Base-by-base conservation (phyloP, 2,329 filamentous ascomycete genomes). In the Aureobasidium sp. region DNA sequence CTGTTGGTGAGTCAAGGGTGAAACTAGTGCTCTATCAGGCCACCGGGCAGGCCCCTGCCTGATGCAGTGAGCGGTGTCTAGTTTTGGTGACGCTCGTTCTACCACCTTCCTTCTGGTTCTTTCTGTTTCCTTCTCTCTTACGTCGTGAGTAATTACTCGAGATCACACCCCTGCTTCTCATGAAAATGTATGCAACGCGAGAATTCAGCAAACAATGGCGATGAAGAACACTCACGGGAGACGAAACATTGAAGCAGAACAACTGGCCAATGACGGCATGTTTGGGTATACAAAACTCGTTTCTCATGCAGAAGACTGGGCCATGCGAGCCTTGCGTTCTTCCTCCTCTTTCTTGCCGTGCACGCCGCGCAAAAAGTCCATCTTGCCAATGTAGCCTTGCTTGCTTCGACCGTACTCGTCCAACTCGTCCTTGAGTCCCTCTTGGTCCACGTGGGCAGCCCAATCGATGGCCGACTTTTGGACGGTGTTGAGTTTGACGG, bases 401-500 rank as follows among this genome's bases (percentile, higher is more conserved):
- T 84, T 85, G 11, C 82, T 82, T 69, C 82, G 84, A 63, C 81
- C 82, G 68, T 85, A 82, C 47, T 77, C 77, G 60, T 81, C 79
- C 67, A 87, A 69, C 69, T 87, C 84, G 61, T 84, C 83, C 60
- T 79, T 78, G 61, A 86, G 79, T 31, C 83, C 83, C 47, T 81
- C 80, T 51, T 79, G 78, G 67, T 85, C 81, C 42, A 87, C 84
- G 67, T 84, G 85, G 11, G 79, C 78, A 21, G 81, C 83, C 84
- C 84, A 87, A 66, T 87, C 84, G 67, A 86, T 73, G 57, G 83
- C 79, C 31, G 81, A 84, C 71, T 86, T 87, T 71, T 85, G 83
- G 53, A 87, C 82, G 0, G 84, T 85, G 65, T 84, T 86, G 73
- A 87, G 79, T 67, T 85, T 86, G 61, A 81, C 79, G 23, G 67